A percentile compares a stretch with the other conserved stretches of the same genome.
These are phyloP conservation scores for Gonapodya prolifera DNA, from an alignment of 192 early-diverging fungal species.

Conservation along the genomic window DNA sequence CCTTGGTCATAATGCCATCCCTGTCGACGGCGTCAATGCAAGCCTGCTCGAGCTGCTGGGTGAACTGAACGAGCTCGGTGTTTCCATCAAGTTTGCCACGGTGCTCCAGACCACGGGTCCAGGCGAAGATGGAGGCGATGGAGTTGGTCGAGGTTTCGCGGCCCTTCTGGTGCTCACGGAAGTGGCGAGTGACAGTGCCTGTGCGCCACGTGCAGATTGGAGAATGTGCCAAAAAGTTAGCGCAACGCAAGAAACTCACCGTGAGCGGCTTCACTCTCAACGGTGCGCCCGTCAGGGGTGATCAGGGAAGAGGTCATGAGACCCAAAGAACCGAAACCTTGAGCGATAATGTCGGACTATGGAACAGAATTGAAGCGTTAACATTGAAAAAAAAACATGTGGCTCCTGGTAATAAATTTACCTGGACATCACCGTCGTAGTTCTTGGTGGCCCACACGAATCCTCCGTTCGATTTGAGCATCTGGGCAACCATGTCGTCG, in stretches of 20 bases:
- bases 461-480: slow-evolving; percentile 84
- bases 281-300: slow-evolving; percentile 80
- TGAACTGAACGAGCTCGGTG: slow-evolving; percentile 57
- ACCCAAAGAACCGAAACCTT: slow-evolving; percentile 86
- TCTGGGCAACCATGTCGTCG: slow-evolving; percentile 98
- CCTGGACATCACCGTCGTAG: slow-evolving; percentile 45
- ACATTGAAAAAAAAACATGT: background rate
- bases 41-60: slow-evolving; percentile 67
- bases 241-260: slow-evolving; percentile 92
- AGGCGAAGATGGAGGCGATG: slow-evolving; percentile 92
- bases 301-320: slow-evolving; percentile 95
- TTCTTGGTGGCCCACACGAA: slow-evolving; percentile 94
- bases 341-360: slow-evolving; percentile 94
- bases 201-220: background rate
- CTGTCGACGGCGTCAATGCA: slow-evolving; percentile 80
- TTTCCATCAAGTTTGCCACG: slow-evolving; percentile 88
- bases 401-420: background rate
- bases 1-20: slow-evolving; percentile 91
- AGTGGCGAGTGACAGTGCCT: slow-evolving; percentile 1
- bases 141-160: slow-evolving; percentile 92
- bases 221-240: slow-evolving; percentile 27
- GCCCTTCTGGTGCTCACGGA: slow-evolving; percentile 87
- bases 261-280: slow-evolving; percentile 95
- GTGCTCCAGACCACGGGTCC: slow-evolving; percentile 86
- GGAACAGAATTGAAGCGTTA: slow-evolving; percentile 34